Conservation (phyloP, 371 early-diverging fungal species). For the Lichtheimia ramosa region DNA sequence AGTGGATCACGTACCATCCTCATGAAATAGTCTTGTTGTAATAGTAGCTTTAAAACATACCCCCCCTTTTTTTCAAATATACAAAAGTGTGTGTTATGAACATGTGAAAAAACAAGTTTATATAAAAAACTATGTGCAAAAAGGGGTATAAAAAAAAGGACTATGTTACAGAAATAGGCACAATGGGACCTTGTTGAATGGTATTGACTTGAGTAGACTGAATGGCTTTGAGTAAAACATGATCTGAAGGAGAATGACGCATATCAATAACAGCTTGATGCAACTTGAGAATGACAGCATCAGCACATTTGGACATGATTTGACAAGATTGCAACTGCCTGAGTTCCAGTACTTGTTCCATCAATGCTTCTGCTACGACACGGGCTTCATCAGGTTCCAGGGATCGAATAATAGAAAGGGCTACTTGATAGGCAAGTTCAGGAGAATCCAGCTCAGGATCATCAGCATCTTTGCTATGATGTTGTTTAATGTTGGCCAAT, state of each 20-base stretch:
- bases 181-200: neutral
- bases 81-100: constrained; percentile 2
- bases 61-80: too few relatives aligned
- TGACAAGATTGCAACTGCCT: constrained; percentile 13
- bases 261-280: constrained; percentile 15
- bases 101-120: neutral
- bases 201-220: constrained; percentile 10
- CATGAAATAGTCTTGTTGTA: neutral
- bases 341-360: constrained; percentile 32
- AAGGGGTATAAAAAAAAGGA: neutral
- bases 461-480: constrained; percentile 7
- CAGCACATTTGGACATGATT: constrained; percentile 10
- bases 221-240: constrained; percentile 5
- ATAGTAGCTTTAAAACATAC: neutral
- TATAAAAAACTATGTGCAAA: neutral
- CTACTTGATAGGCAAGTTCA: constrained; percentile 30
- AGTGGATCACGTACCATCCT: constrained; percentile 9
- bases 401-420: constrained; percentile 26
- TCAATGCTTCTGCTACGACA: constrained; percentile 25
- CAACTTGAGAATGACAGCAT: constrained; percentile 7
- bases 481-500: neutral
- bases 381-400: constrained; percentile 34
- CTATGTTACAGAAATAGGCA: neutral
- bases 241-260: constrained; percentile 13
- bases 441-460: constrained; percentile 1